Conservation (phyloP, 352 stramenopile genomes). For the Phytophthora constricta region DNA sequence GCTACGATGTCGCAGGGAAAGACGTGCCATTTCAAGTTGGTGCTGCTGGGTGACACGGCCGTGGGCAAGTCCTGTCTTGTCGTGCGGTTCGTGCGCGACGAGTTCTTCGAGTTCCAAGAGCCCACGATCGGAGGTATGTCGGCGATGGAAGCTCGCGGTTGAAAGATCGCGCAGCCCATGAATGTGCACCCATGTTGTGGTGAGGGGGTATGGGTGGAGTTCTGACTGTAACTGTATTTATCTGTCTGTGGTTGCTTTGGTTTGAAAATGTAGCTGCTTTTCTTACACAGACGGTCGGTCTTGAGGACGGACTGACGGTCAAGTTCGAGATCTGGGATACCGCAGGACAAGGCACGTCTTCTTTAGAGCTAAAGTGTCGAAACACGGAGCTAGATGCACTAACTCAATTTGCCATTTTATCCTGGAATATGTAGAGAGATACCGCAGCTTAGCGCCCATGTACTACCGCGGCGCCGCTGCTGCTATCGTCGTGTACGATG, state of each 20-base stretch:
- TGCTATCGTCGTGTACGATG: slow-evolving; percentile 97
- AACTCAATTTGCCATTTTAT: slow-evolving; percentile 4
- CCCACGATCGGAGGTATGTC: slow-evolving; percentile 93
- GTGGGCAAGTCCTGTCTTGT: slow-evolving; percentile 99
- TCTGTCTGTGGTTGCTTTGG: not conserved
- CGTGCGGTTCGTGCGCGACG: slow-evolving; percentile 98
- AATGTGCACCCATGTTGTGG: too few relatives aligned
- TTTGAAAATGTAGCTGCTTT: slow-evolving; percentile 88
- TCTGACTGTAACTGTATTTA: not conserved
- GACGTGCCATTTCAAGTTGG: slow-evolving; percentile 98
- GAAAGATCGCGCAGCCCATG: too few relatives aligned
- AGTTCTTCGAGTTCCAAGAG: slow-evolving; percentile 99
- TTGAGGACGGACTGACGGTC: slow-evolving; percentile 97
- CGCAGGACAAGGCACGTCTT: slow-evolving; percentile 89
- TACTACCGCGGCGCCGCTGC: slow-evolving; percentile 96
- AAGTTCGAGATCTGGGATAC: slow-evolving; percentile 99
- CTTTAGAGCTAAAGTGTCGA: slow-evolving; percentile 15
- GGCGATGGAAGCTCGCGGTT: too few relatives aligned
- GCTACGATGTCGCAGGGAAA: slow-evolving; percentile 82
- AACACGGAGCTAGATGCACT: too few relatives aligned
- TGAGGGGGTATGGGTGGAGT: too few relatives aligned
- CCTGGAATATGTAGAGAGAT: slow-evolving; percentile 81
- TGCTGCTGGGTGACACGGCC: slow-evolving; percentile 99
- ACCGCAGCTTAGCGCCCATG: slow-evolving; percentile 97
- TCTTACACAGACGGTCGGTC: slow-evolving; percentile 97